These are phyloP conservation scores for Excoecaria cochinchinensis DNA, from an alignment of 345 rosid genomes.

Conservation along the genomic window DNA sequence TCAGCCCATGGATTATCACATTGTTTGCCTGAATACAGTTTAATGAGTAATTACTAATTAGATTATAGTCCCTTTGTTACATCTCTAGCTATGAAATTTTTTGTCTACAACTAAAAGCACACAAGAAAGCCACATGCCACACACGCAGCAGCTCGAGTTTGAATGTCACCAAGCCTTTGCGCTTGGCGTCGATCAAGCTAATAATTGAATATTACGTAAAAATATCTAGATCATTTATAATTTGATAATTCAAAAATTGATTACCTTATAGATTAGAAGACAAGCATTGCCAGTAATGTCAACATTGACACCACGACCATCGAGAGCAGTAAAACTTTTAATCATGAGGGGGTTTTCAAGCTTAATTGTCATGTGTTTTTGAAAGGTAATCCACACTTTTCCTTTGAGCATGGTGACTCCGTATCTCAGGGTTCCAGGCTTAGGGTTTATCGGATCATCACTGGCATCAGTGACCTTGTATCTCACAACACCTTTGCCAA, in stretches of 20 bases:
- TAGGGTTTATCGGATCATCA: slow-evolving; percentile 65
- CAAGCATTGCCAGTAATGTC: slow-evolving; percentile 61
- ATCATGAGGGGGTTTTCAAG: slow-evolving; percentile 58
- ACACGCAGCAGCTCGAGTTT: too few relatives aligned
- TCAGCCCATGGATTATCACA: slow-evolving; percentile 70
- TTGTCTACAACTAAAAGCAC: too few relatives aligned
- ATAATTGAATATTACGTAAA: too few relatives aligned
- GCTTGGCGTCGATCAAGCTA: too few relatives aligned
- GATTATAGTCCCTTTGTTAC: too few relatives aligned
- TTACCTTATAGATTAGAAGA: slow-evolving; percentile 50
- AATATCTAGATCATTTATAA: too few relatives aligned
- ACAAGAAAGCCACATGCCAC: too few relatives aligned
- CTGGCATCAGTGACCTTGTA: slow-evolving; percentile 65
- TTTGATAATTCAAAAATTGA: background rate
- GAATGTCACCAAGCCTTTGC: too few relatives aligned
- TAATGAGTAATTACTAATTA: too few relatives aligned
- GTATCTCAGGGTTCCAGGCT: slow-evolving; percentile 59
- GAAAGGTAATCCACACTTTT: slow-evolving; percentile 69
- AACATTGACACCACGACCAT: slow-evolving; percentile 58
- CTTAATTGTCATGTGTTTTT: slow-evolving; percentile 53
- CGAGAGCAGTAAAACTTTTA: slow-evolving; percentile 71
- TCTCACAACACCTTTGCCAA: slow-evolving; percentile 40
- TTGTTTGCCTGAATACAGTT: slow-evolving; percentile 38
- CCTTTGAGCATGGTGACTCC: slow-evolving; percentile 57
- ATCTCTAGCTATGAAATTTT: too few relatives aligned